phyloP scores from a whole-genome alignment of 208 protist genomes.

The Crithidia fasciculata region DNA sequence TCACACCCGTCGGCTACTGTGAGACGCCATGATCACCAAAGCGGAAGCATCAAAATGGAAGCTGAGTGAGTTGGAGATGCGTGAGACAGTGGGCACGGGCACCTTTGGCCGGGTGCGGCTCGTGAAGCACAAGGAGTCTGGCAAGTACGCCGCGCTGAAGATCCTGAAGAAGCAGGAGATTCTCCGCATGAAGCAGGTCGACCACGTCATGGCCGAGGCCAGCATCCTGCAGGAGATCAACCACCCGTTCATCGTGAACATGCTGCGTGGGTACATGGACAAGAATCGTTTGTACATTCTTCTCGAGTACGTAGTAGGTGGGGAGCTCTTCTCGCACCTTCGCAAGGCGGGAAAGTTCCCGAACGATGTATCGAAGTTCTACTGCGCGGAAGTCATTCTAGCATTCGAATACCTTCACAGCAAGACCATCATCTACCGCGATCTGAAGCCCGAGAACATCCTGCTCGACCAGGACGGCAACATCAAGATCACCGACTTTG shows the following conservation, averaged over 20 bases:
- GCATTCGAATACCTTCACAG: constrained; percentile 89
- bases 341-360: constrained; percentile 91
- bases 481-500: constrained; percentile 92
- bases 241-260: constrained; percentile 95
- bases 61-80: constrained; percentile 90
- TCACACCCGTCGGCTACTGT: constrained; percentile 2
- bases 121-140: constrained; percentile 83
- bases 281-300: constrained; percentile 93
- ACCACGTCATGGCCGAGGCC: constrained; percentile 94
- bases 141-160: constrained; percentile 90
- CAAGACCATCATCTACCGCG: constrained; percentile 85
- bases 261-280: constrained; percentile 96
- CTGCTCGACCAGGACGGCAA: constrained; percentile 81
- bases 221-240: constrained; percentile 92
- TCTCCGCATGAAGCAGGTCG: constrained; percentile 91
- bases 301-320: constrained; percentile 94
- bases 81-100: constrained; percentile 93
- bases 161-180: constrained; percentile 92
- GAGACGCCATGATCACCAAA: constrained; percentile 47
- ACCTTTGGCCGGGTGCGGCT: constrained; percentile 95
- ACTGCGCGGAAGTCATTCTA: constrained; percentile 89
- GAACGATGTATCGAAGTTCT: constrained; percentile 94
- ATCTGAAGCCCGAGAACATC: constrained; percentile 92
- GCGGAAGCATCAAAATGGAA: constrained; percentile 78
- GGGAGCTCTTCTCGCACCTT: constrained; percentile 93